A percentile compares a stretch with the other conserved stretches of the same genome.
Evolutionary conservation across 2,329 filamentous ascomycete species (phyloP).

Genomic region (Nigrograna mackinnonii): DNA sequence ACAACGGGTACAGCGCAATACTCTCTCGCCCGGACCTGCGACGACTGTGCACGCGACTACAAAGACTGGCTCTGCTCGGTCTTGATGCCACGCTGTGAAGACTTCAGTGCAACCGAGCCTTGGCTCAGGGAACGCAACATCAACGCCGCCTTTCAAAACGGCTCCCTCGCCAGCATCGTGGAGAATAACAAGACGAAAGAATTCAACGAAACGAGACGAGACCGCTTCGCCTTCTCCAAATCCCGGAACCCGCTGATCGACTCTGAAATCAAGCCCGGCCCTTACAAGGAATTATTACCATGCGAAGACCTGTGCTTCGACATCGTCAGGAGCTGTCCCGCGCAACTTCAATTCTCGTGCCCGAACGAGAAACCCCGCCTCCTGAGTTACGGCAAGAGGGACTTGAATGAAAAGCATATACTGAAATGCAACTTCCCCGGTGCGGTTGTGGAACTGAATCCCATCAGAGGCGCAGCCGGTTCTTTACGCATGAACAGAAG

Average conservation of each 20-base stretch:
- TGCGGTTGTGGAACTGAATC: conserved; percentile 42
- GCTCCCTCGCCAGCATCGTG: conserved; percentile 33
- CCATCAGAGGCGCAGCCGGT: conserved; percentile 14
- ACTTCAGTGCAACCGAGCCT: conserved; percentile 64
- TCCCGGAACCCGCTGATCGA: conserved; percentile 79
- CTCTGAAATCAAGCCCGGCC: conserved; percentile 71
- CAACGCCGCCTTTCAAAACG: conserved; percentile 58
- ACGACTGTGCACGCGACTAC: conserved; percentile 78
- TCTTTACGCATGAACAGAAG: too few relatives aligned
- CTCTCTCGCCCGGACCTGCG: conserved; percentile 77
- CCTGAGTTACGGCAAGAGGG: conserved; percentile 28
- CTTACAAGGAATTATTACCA: conserved; percentile 91
- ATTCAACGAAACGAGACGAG: conserved; percentile 25
- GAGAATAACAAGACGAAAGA: conserved; percentile 15
- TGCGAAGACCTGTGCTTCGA: conserved; percentile 88
- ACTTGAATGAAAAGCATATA: conserved; percentile 7
- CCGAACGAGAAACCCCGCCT: conserved; percentile 49
- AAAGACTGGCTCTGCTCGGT: conserved; percentile 95
- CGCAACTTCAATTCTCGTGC: conserved; percentile 75
- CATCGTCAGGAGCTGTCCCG: conserved; percentile 82
- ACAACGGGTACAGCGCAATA: conserved; percentile 74
- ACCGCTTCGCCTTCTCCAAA: conserved; percentile 50
- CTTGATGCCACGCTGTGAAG: conserved; percentile 87
- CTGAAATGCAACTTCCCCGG: conserved; percentile 47
- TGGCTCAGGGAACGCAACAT: conserved; percentile 71